Evolutionary conservation across 2,329 filamentous ascomycete species (phyloP).

Genomic region (Talaromyces sp.): DNA sequence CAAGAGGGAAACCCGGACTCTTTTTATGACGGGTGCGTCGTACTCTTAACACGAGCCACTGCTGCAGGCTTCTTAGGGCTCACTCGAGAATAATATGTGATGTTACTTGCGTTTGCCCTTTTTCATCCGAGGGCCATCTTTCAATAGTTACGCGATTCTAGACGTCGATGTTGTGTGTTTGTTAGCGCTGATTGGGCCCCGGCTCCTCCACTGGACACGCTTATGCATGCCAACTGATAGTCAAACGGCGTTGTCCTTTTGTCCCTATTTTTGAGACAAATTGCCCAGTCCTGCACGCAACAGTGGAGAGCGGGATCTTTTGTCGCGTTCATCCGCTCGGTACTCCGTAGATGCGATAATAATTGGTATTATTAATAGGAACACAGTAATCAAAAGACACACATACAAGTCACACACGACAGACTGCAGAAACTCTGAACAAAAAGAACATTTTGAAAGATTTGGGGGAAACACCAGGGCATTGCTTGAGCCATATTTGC

Average conservation of each 20-base stretch:
- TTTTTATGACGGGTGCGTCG: neutral
- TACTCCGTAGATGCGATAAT: neutral
- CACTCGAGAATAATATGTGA: neutral
- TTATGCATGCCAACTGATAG: conserved; percentile 14
- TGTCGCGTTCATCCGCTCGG: neutral
- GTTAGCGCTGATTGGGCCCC: neutral
- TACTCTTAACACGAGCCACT: neutral
- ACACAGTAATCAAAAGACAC: neutral
- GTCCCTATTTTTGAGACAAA: conserved; percentile 13
- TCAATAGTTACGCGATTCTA: neutral
- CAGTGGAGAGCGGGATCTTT: neutral
- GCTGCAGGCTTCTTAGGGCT: neutral
- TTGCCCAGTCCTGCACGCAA: neutral
- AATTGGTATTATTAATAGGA: neutral
- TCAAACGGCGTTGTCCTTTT: conserved; percentile 8
- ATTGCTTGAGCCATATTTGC: neutral
- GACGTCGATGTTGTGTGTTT: neutral
- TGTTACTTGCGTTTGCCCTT: neutral
- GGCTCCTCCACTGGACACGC: conserved; percentile 7
- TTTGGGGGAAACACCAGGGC: neutral
- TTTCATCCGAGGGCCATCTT: neutral
- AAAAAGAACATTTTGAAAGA: neutral
- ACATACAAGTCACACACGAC: neutral
- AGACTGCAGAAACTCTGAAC: no score
- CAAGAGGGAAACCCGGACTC: neutral